Evolutionary conservation across 371 early-diverging fungal species (phyloP), one percentile per base, ranked within the genome.

Genomic region (Batrachochytrium dendrobatidis): DNA sequence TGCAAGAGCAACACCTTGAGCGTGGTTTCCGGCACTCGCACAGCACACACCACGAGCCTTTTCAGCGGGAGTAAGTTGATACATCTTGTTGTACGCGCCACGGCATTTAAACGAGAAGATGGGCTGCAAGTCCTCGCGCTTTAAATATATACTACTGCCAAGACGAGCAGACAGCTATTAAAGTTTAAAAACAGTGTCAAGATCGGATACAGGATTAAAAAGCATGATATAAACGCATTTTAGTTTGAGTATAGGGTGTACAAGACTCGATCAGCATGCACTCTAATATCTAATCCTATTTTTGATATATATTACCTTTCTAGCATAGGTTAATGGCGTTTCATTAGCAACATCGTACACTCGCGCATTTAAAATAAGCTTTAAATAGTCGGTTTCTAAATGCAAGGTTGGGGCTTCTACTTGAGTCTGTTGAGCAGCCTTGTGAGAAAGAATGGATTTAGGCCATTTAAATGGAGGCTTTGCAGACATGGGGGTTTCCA

Each of bases 81-180:
- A 61, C 60, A 96, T 78, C 63, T 82, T 84, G 73, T 94, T 94
- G 72, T 92, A 92, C 3, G 95, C 94, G 29, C 96, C 97, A 31
- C 97, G 85, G 63, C 89, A 84, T 75, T 96, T 96, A 84, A 96
- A 96, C 22, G 89, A 89, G 63, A 95, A 95, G 20, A 72, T 59
- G 53, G 70, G 68, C 60, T 70, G 71, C 31, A 92, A 73, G 69
- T 96, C 97, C 65, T 96, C 96, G 50, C 97, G 85, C 68, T 96
- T 95, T 32, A 93, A 67, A 35, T 71, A 84, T 58, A 95, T 81
- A n/a, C 77, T 76, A 62, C 85, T 83, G 3, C 72, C 55, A 8
- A 83, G 48, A 30, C 86, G 83, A 12, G 69, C 34, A 15, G 88
- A 88, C 4, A 70, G 67, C 55, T 60, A 22, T 15, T 7, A 24